These are phyloP conservation scores for Chlamydomonas sp. DNA, from an alignment of 139 green algal species.

Conservation along the genomic window DNA sequence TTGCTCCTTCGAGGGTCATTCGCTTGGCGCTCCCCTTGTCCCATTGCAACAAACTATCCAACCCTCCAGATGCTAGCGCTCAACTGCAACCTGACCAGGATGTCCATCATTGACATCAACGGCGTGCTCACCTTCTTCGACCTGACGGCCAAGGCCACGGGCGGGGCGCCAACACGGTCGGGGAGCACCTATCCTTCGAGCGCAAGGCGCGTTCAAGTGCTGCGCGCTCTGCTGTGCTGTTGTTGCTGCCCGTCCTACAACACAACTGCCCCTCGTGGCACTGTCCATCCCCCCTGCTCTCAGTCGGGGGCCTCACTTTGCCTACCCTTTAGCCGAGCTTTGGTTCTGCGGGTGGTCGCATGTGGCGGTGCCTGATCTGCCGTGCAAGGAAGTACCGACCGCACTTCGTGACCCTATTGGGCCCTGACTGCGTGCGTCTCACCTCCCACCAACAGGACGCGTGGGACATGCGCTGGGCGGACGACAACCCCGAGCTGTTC, in stretches of 20 bases:
- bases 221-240: neutral
- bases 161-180: slow-evolving; percentile 35
- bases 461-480: slow-evolving; percentile 83
- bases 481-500: slow-evolving; percentile 82
- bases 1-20: neutral
- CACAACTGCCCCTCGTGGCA: neutral
- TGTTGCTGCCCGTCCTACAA: neutral
- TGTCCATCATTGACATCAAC: slow-evolving; percentile 82
- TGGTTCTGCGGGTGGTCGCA: too few species aligned
- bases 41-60: neutral
- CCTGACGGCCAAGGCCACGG: slow-evolving; percentile 48
- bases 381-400: neutral
- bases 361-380: neutral
- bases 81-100: slow-evolving; percentile 78
- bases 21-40: too few species aligned
- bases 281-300: neutral
- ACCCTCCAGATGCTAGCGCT: slow-evolving; percentile 61
- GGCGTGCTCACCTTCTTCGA: slow-evolving; percentile 80
- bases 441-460: slow-evolving; percentile 57
- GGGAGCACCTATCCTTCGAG: slow-evolving; percentile 69
- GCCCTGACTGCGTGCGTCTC: neutral
- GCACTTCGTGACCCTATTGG: neutral
- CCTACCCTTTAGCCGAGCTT: too few species aligned
- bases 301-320: neutral
- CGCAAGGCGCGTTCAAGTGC: slow-evolving; percentile 56